phyloP scores from a whole-genome alignment of 2,329 filamentous ascomycete species.

The Venturia asperata region DNA sequence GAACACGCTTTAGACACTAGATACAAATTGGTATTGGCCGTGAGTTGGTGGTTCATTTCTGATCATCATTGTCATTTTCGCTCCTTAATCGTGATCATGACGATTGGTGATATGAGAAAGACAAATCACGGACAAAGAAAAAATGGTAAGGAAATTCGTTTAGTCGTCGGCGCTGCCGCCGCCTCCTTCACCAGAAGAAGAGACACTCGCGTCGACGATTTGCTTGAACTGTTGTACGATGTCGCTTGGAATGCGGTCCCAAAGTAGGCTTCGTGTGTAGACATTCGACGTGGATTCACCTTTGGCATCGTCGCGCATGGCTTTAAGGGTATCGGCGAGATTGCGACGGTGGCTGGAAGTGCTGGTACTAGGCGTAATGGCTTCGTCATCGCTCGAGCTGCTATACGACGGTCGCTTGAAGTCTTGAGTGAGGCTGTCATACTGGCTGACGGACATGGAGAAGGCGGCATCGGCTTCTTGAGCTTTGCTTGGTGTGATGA shows the following conservation, averaged over 20 bases:
- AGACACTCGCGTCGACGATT: conserved; percentile 67
- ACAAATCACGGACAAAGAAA: conserved; percentile 7
- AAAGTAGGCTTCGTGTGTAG: conserved; percentile 85
- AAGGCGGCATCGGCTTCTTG: conserved; percentile 87
- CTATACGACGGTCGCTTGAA: conserved; percentile 48
- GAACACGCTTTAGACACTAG: conserved; percentile 2
- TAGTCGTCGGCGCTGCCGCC: conserved; percentile 14
- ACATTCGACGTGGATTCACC: conserved; percentile 71
- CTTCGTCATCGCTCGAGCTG: conserved; percentile 36
- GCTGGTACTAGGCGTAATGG: conserved; percentile 33
- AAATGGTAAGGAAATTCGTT: conserved; percentile 9
- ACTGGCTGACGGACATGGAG: conserved; percentile 76
- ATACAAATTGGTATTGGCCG: background rate
- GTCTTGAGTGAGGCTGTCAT: conserved; percentile 74
- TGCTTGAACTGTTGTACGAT: conserved; percentile 89
- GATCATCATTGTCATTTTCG: background rate
- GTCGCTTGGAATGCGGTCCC: conserved; percentile 87
- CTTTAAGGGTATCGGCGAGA: conserved; percentile 71
- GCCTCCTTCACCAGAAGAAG: conserved; percentile 8
- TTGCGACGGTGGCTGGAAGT: conserved; percentile 60
- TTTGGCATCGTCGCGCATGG: conserved; percentile 66
- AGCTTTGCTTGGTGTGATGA: conserved; percentile 61
- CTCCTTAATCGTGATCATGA: conserved; percentile 9
- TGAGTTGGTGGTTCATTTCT: background rate
- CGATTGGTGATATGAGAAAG: background rate